Evolutionary conservation across 768 basidiomycete genomes (phyloP).

Genomic region (Rhizopogon rudus): DNA sequence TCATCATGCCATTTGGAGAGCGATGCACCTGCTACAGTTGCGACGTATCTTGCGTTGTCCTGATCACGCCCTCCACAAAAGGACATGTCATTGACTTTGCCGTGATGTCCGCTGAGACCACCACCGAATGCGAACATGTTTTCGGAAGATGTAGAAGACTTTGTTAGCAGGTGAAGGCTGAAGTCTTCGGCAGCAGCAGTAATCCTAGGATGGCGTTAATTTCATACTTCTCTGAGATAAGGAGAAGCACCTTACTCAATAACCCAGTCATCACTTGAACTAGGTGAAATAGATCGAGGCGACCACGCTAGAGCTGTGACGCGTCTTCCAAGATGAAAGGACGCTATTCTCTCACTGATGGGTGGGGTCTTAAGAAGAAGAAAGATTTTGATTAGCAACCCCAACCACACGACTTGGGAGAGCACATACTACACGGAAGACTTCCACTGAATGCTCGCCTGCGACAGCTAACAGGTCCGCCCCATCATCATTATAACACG

Average conservation of each 20-base stretch:
- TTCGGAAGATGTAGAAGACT: constrained; percentile 42
- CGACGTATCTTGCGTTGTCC: constrained; percentile 69
- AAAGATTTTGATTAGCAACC: constrained; percentile 7
- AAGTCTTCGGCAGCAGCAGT: constrained; percentile 65
- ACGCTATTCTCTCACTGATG: constrained; percentile 49
- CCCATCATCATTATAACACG: constrained; percentile 59
- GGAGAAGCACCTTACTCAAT: constrained; percentile 52
- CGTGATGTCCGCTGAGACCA: constrained; percentile 78
- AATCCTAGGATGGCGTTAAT: constrained; percentile 41
- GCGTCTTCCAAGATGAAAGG: constrained; percentile 67
- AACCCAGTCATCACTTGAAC: constrained; percentile 58
- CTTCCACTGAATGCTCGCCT: constrained; percentile 66
- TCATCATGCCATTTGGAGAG: background rate
- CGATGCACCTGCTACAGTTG: constrained; percentile 67
- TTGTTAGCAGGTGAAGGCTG: constrained; percentile 66
- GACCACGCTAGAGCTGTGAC: constrained; percentile 81
- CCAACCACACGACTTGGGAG: background rate
- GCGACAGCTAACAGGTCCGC: constrained; percentile 69
- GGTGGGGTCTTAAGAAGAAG: constrained; percentile 33
- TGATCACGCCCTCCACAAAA: constrained; percentile 74
- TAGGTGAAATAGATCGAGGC: constrained; percentile 60
- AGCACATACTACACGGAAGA: constrained; percentile 55
- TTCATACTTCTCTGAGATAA: background rate
- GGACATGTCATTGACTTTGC: constrained; percentile 69
- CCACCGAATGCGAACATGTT: constrained; percentile 69